Evolutionary conservation across 179 eudicot species (phyloP), one percentile per base, ranked within the genome.

Genomic region (Pouteria campechiana): DNA sequence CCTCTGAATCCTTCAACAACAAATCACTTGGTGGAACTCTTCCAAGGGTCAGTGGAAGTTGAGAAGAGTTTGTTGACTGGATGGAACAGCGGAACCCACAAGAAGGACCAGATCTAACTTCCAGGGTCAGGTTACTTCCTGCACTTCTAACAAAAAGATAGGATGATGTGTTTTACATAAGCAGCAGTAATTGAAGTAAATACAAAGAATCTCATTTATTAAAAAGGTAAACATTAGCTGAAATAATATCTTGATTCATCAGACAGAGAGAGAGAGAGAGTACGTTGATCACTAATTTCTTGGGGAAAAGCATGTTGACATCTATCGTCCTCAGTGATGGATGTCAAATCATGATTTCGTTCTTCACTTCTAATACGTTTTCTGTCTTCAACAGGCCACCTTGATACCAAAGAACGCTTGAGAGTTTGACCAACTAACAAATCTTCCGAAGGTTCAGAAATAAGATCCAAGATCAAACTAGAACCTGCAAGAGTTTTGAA

Each of bases 31-130:
- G 94, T 40, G 85, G 58, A 62, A 87, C 82, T 75, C 99, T 82
- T 61, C 99, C 99, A 63, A 92, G 70, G 41, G 92, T 87, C 21
- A 87, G 55, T 20, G 99, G 99, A 67, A 92, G 96, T 66, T 57
- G 74, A 31, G 87, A 67, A 54, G 78, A 52, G 45, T 67, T 61
- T 40, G 79, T 70, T 37, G 99, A 82, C 39, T 55, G 63, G 41
- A 78, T 30, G 22, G 85, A 76, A 63, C 60, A 65, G 34, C 45
- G 62, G 46, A 75, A 64, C 50, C 96, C 96, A 41, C 70, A 45
- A 46, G 83, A 78, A 64, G 92, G 94, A 42, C 99, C 99, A 58
- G 80, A 58, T 47, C 74, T 59, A 52, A 82, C 96, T 81, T 87
- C 96, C 77, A 92, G 68, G 32, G 65, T 60, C 49, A 92, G 92